Percentiles rank a stretch among this genome's conserved stretches.
phyloP scores from a whole-genome alignment of 2,329 filamentous ascomycete genomes.

The Zasmidium angulare region DNA sequence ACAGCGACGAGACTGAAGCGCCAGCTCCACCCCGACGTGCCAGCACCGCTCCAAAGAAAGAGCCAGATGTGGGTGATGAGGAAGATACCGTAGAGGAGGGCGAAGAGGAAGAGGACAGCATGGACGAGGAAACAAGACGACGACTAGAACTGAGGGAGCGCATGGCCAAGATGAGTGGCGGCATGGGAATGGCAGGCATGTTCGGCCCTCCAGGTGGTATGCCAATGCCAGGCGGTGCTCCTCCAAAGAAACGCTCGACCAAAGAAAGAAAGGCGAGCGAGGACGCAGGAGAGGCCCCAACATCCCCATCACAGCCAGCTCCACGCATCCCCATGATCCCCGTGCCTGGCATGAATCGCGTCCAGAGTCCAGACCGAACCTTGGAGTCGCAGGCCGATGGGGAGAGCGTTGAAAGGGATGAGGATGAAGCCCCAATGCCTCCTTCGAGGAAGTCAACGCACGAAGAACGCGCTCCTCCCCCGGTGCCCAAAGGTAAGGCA shows the following conservation, averaged over 20 bases:
- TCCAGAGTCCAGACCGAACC: slow-evolving; percentile 49
- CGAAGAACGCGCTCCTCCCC: slow-evolving; percentile 41
- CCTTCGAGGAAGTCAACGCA: slow-evolving; percentile 41
- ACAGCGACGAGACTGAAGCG: slow-evolving; percentile 63
- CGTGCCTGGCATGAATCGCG: slow-evolving; percentile 60
- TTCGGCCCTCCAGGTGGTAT: slow-evolving; percentile 73
- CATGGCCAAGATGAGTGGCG: slow-evolving; percentile 98
- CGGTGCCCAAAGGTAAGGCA: slow-evolving; percentile 53
- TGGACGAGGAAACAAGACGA: slow-evolving; percentile 82
- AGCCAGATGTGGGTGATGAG: slow-evolving; percentile 50
- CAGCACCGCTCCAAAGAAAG: slow-evolving; percentile 36
- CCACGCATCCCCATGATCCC: slow-evolving; percentile 56
- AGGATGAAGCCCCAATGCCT: slow-evolving; percentile 50
- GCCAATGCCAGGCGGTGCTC: slow-evolving; percentile 53
- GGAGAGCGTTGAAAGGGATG: slow-evolving; percentile 53
- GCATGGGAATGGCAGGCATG: slow-evolving; percentile 95
- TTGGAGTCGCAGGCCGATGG: slow-evolving; percentile 39
- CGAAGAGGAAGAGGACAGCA: slow-evolving; percentile 73
- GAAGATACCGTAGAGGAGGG: slow-evolving; percentile 48
- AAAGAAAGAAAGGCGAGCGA: slow-evolving; percentile 38
- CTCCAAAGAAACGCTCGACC: slow-evolving; percentile 52
- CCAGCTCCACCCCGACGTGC: slow-evolving; percentile 42
- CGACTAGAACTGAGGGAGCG: slow-evolving; percentile 86
- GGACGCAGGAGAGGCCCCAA: slow-evolving; percentile 28
- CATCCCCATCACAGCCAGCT: slow-evolving; percentile 20